These are phyloP conservation scores for Polyporus tsugae DNA, from an alignment of 1,284 basidiomycete species.

Conservation along the genomic window DNA sequence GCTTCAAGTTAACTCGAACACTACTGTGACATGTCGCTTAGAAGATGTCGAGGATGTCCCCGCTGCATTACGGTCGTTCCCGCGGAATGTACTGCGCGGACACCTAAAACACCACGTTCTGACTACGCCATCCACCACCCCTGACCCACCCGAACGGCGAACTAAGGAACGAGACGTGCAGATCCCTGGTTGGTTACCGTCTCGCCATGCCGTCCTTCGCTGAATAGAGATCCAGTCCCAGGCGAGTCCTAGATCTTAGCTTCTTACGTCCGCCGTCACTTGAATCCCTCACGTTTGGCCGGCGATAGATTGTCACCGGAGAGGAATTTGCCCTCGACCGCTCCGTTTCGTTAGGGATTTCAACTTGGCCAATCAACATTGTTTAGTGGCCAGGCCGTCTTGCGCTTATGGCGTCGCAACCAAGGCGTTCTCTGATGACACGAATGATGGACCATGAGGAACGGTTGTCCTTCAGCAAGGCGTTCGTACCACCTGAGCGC, in stretches of 20 bases:
- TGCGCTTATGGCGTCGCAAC: not conserved
- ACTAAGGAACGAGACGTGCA: not conserved
- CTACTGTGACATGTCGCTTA: not conserved
- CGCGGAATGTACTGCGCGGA: constrained; percentile 1
- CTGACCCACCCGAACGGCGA: not conserved
- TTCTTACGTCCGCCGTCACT: constrained; percentile 4
- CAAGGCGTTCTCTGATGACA: not conserved
- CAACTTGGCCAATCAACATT: not conserved
- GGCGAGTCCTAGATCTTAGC: not conserved
- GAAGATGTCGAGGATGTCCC: not conserved
- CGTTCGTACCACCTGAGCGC: not conserved
- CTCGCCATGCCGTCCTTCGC: not conserved
- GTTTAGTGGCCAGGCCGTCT: not conserved
- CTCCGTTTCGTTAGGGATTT: not conserved
- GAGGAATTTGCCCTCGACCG: not conserved
- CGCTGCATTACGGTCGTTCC: too few species aligned
- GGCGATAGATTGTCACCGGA: constrained; percentile 8
- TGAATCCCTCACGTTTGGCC: not conserved
- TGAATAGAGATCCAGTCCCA: not conserved
- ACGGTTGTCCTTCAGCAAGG: not conserved
- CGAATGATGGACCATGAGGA: not conserved
- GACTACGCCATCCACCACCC: not conserved
- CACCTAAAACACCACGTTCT: not conserved
- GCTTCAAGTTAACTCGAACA: not conserved
- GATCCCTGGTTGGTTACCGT: constrained; percentile 5